Evolutionary conservation across 345 rosid species (phyloP).

Genomic region (Rhizophora mangle): DNA sequence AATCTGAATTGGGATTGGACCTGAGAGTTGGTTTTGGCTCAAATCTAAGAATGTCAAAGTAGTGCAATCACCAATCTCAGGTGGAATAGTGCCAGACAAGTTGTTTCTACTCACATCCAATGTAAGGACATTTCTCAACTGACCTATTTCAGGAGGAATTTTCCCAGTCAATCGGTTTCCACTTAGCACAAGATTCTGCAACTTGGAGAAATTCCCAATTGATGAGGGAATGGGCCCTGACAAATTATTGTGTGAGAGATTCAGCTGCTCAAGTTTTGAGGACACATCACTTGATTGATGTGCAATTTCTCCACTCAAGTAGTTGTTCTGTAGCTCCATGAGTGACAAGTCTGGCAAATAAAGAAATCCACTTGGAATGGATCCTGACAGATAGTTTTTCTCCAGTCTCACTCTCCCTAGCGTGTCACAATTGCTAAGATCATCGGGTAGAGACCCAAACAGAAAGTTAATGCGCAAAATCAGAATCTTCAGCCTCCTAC

Average conservation of each 20-base stretch:
- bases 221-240: slow-evolving; percentile 53
- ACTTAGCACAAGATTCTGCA: slow-evolving; percentile 46
- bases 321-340: slow-evolving; percentile 60
- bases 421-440: slow-evolving; percentile 47
- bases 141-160: slow-evolving; percentile 47
- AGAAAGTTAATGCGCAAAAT: slow-evolving; percentile 57
- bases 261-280: slow-evolving; percentile 46
- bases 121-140: slow-evolving; percentile 40
- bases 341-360: slow-evolving; percentile 59
- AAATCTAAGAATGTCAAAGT: slow-evolving; percentile 58
- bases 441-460: slow-evolving; percentile 59
- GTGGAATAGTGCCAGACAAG: slow-evolving; percentile 48
- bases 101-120: slow-evolving; percentile 54
- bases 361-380: slow-evolving; percentile 53
- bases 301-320: slow-evolving; percentile 44
- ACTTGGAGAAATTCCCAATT: slow-evolving; percentile 48
- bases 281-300: slow-evolving; percentile 36
- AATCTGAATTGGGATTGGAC: slow-evolving; percentile 49
- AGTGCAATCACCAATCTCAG: slow-evolving; percentile 46
- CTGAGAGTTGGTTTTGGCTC: slow-evolving; percentile 66
- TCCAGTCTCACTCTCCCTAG: slow-evolving; percentile 57
- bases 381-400: slow-evolving; percentile 61
- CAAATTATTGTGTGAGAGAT: slow-evolving; percentile 52
- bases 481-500: slow-evolving; percentile 40
- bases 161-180: slow-evolving; percentile 55